Percentiles rank a stretch among this genome's conserved stretches.
These are phyloP conservation scores for Phaeotremella fagi DNA, from an alignment of 768 basidiomycete species.

Conservation along the genomic window DNA sequence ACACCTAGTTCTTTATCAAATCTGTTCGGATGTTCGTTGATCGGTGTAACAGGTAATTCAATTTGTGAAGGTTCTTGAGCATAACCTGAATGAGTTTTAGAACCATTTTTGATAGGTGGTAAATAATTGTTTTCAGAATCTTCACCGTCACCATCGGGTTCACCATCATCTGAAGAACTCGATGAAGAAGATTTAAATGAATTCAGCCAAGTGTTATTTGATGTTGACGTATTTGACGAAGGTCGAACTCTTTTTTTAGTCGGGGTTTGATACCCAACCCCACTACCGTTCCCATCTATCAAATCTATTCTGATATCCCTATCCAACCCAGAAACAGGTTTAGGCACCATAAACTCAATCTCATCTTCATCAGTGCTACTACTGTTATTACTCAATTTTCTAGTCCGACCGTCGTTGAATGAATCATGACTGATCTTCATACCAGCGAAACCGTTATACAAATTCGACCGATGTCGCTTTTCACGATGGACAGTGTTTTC, in stretches of 20 bases:
- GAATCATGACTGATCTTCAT: slow-evolving; percentile 19
- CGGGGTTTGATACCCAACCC: no score
- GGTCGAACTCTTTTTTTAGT: no score
- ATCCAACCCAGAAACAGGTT: neutral
- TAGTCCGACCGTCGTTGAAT: neutral
- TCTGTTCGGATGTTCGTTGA: neutral
- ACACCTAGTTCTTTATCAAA: slow-evolving; percentile 13
- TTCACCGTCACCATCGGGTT: slow-evolving; percentile 7
- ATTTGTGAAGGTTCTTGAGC: slow-evolving; percentile 23
- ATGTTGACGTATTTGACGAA: no score
- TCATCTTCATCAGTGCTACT: slow-evolving; percentile 10
- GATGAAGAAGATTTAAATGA: slow-evolving; percentile 8
- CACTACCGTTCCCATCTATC: no score
- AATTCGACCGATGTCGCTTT: slow-evolving; percentile 32
- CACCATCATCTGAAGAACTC: slow-evolving; percentile 7
- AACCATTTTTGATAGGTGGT: neutral
- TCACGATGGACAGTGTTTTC: no score
- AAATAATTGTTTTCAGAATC: slow-evolving; percentile 16
- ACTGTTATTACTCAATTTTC: neutral
- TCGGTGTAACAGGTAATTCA: slow-evolving; percentile 7
- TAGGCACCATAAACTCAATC: neutral
- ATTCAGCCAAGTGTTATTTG: neutral
- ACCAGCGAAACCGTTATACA: slow-evolving; percentile 30
- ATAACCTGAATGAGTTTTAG: slow-evolving; percentile 1
- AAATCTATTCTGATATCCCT: slow-evolving; percentile 11